A percentile compares a stretch with the other conserved stretches of the same genome.
Conservation (phyloP, 139 green algal genomes). For the Chlamydomonas schloesseri region DNA sequence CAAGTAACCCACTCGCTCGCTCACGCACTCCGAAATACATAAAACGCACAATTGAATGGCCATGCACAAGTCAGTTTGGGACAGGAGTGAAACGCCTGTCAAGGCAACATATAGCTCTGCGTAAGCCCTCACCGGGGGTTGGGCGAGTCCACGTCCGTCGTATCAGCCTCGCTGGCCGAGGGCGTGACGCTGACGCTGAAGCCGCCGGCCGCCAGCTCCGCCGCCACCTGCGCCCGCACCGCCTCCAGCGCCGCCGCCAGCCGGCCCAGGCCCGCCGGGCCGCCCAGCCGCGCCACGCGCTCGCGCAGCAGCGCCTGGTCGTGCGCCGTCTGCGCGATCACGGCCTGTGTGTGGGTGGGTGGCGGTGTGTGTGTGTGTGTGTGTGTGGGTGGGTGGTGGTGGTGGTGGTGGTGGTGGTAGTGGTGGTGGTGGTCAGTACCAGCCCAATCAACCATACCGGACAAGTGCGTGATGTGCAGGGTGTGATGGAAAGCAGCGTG, state of each 20-base stretch:
- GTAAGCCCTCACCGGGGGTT: not conserved
- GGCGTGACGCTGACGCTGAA: not conserved
- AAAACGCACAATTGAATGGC: no score
- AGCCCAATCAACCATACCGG: no score
- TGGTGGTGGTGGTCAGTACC: no score
- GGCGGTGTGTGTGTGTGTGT: not conserved
- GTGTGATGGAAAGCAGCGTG: no score
- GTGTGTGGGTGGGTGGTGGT: not conserved
- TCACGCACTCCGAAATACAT: no score
- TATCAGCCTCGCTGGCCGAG: conserved; percentile 16
- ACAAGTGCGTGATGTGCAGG: no score
- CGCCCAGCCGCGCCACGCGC: conserved; percentile 74
- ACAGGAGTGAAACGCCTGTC: no score
- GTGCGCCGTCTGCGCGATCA: conserved; percentile 71
- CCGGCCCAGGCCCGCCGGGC: conserved; percentile 66
- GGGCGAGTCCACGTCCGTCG: conserved; percentile 13
- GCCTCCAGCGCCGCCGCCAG: conserved; percentile 81
- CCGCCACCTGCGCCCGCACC: conserved; percentile 45
- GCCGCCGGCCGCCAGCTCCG: conserved; percentile 38
- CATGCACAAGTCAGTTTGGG: no score
- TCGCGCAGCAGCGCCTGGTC: conserved; percentile 84
- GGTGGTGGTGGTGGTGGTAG: not conserved
- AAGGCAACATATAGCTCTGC: no score
- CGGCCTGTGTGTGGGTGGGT: conserved; percentile 50
- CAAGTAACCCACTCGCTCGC: no score